Conservation (phyloP, 441 rosid species). For the Omphalea diandra region DNA sequence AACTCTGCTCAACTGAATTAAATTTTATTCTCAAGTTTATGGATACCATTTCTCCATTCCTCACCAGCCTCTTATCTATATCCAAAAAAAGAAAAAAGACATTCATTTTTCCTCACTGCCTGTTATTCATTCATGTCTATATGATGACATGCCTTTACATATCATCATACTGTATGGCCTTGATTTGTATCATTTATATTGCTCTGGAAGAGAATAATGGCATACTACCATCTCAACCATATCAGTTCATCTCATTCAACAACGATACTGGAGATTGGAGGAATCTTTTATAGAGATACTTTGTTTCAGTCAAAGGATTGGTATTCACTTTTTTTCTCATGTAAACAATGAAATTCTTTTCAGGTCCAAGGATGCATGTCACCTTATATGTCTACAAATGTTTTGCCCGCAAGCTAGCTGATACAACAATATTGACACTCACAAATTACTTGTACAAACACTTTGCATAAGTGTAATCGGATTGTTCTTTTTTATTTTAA, state of each 20-base stretch:
- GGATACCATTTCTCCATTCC: too few relatives aligned
- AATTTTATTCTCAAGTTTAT: too few relatives aligned
- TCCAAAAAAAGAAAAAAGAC: too few relatives aligned
- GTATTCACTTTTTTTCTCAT: constrained; percentile 7
- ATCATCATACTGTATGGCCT: too few relatives aligned
- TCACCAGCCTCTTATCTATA: too few relatives aligned
- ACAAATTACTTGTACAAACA: not conserved
- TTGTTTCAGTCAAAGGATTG: not conserved
- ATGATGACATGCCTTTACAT: not conserved
- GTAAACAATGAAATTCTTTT: constrained; percentile 8
- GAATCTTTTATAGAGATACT: not conserved
- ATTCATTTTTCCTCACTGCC: not conserved
- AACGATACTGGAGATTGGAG: too few relatives aligned
- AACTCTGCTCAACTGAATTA: too few relatives aligned
- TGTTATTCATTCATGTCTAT: not conserved
- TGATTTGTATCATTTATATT: not conserved
- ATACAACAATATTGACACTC: constrained; percentile 7
- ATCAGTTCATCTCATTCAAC: not conserved
- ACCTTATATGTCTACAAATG: constrained; percentile 70
- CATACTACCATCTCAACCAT: not conserved
- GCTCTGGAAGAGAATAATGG: not conserved
- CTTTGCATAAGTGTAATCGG: not conserved
- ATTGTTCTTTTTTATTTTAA: not conserved
- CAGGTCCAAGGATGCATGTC: constrained; percentile 82
- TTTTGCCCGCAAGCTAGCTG: constrained; percentile 54